These are phyloP conservation scores for Candida sanyaensis DNA, from an alignment of 1,139 yeast genomes.

Conservation along the genomic window DNA sequence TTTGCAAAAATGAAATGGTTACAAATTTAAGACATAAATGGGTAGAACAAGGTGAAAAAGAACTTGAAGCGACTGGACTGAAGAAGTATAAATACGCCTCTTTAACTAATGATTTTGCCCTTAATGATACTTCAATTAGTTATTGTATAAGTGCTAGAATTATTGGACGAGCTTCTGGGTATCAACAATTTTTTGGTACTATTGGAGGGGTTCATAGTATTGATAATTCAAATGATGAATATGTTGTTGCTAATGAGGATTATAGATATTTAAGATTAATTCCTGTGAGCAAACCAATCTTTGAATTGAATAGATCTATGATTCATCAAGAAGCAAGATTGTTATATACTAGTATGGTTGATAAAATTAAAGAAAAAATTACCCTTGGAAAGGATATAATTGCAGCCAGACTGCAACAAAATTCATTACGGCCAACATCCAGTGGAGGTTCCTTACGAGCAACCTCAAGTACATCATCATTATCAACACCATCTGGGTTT, in stretches of 20 bases:
- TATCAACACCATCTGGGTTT: neutral
- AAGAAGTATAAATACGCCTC: slow-evolving; percentile 22
- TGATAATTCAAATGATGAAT: slow-evolving; percentile 29
- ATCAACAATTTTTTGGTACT: slow-evolving; percentile 22
- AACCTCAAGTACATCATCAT: neutral
- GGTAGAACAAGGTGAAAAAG: slow-evolving; percentile 18
- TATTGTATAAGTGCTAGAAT: slow-evolving; percentile 40
- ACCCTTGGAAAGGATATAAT: slow-evolving; percentile 23
- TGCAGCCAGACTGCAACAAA: slow-evolving; percentile 3
- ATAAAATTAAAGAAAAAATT: slow-evolving; percentile 28
- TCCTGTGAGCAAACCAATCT: slow-evolving; percentile 25
- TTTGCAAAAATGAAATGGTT: slow-evolving; percentile 28
- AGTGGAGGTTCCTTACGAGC: slow-evolving; percentile 7
- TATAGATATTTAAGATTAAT: slow-evolving; percentile 29
- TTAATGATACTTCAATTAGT: slow-evolving; percentile 33
- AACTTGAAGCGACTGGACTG: slow-evolving; percentile 1
- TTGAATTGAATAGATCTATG: slow-evolving; percentile 31
- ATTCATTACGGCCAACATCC: slow-evolving; percentile 10
- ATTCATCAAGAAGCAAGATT: slow-evolving; percentile 36
- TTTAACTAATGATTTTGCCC: slow-evolving; percentile 31
- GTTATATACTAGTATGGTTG: slow-evolving; percentile 27
- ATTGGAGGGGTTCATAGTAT: slow-evolving; percentile 12
- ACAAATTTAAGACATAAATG: slow-evolving; percentile 30
- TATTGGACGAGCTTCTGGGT: slow-evolving; percentile 36
- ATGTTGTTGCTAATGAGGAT: slow-evolving; percentile 38